Conservation (phyloP, 768 basidiomycete genomes). For the Tricholoma sp. region DNA sequence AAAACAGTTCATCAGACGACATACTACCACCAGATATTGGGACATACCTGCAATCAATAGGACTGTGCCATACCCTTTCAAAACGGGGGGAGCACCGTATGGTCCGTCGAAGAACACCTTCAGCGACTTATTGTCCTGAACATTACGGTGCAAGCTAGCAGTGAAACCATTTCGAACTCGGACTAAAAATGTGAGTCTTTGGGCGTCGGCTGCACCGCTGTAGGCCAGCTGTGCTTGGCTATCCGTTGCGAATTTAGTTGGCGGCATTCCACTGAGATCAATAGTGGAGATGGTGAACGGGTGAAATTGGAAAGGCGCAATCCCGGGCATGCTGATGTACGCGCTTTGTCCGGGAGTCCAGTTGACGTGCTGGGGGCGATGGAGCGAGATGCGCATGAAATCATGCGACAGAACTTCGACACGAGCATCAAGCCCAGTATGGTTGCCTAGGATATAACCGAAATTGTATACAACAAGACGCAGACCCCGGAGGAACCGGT, state of each 20-base stretch:
- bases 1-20: neutral
- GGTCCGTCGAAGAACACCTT: slow-evolving; percentile 57
- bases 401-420: slow-evolving; percentile 40
- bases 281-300: slow-evolving; percentile 60
- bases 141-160: slow-evolving; percentile 34
- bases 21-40: neutral
- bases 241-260: neutral
- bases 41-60: slow-evolving; percentile 36
- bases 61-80: slow-evolving; percentile 32
- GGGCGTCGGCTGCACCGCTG: slow-evolving; percentile 16
- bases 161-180: slow-evolving; percentile 62
- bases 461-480: slow-evolving; percentile 42
- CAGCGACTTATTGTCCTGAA: slow-evolving; percentile 21
- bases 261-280: slow-evolving; percentile 13
- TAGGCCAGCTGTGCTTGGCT: neutral
- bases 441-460: slow-evolving; percentile 28
- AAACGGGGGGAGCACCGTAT: slow-evolving; percentile 40
- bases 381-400: slow-evolving; percentile 43
- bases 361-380: slow-evolving; percentile 31
- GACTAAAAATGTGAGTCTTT: slow-evolving; percentile 53
- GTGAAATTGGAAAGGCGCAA: slow-evolving; percentile 45
- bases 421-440: slow-evolving; percentile 27
- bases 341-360: slow-evolving; percentile 54
- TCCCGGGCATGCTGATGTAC: slow-evolving; percentile 44
- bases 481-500: slow-evolving; percentile 42